These are phyloP conservation scores for Fusarium papillatum DNA, from an alignment of 2,329 filamentous ascomycete species.

Conservation along the genomic window DNA sequence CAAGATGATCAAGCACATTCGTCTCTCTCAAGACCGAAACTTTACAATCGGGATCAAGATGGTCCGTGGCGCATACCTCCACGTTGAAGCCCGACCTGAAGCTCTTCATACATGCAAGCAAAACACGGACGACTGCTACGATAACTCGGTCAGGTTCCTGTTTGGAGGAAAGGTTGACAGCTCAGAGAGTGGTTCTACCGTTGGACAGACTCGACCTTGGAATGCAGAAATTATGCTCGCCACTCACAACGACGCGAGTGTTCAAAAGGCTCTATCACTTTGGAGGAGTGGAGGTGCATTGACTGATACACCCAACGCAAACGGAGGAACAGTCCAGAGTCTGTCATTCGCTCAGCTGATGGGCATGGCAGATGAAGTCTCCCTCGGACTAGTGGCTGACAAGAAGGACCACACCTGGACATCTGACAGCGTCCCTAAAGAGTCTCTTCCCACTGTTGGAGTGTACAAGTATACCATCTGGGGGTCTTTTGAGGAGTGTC, in stretches of 20 bases:
- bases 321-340: conserved; percentile 12
- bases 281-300: conserved; percentile 3
- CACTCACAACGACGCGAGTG: conserved; percentile 12
- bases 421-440: neutral
- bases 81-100: neutral
- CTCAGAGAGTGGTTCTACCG: neutral
- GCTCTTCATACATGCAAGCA: conserved; percentile 9
- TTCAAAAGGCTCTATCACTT: conserved; percentile 5
- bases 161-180: conserved; percentile 1
- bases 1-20: conserved; percentile 17
- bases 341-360: conserved; percentile 17
- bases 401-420: conserved; percentile 4
- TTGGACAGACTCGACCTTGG: conserved; percentile 1
- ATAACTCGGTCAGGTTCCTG: conserved; percentile 13
- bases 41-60: conserved; percentile 17
- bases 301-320: neutral
- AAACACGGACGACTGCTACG: conserved; percentile 12
- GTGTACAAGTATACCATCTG: conserved; percentile 24
- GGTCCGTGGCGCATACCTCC: conserved; percentile 13
- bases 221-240: conserved; percentile 19
- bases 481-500: conserved; percentile 22
- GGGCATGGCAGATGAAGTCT: conserved; percentile 23
- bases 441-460: conserved; percentile 8
- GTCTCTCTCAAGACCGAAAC: neutral
- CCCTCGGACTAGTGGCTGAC: conserved; percentile 10